These are phyloP conservation scores for Rhododendron ovatum DNA, from an alignment of 148 eudicot species.

Conservation along the genomic window DNA sequence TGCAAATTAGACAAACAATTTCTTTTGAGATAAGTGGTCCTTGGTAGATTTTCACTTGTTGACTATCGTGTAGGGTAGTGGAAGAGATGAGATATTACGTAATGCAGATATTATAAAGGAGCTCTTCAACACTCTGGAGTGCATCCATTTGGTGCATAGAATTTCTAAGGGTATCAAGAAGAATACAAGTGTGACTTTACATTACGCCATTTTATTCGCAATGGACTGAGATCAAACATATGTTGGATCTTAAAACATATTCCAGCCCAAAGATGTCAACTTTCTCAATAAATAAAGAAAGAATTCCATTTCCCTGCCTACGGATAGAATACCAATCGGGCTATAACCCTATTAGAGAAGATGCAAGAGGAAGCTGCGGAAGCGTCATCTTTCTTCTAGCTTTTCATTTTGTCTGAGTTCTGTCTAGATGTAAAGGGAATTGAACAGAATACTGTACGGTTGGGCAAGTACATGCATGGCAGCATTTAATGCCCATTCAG, in stretches of 20 bases:
- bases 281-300: not conserved
- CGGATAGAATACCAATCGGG: not conserved
- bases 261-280: not conserved
- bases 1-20: constrained; percentile 18
- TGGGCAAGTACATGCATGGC: not conserved
- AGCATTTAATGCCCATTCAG: not conserved
- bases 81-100: not conserved
- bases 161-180: not conserved
- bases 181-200: not conserved
- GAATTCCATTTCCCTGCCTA: not conserved
- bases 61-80: not conserved
- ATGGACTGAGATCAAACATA: not conserved
- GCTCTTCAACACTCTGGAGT: not conserved
- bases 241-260: not conserved
- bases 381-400: not conserved
- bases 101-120: not conserved
- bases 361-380: too few species aligned
- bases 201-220: not conserved
- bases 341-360: too few species aligned
- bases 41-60: not conserved
- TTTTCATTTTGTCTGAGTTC: not conserved
- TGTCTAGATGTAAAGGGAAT: not conserved
- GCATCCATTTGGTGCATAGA: not conserved
- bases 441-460: not conserved
- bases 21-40: not conserved